Evolutionary conservation across 2,329 filamentous ascomycete species (phyloP), one percentile per base, ranked within the genome.

Genomic region (Stagonosporopsis vannaccii): DNA sequence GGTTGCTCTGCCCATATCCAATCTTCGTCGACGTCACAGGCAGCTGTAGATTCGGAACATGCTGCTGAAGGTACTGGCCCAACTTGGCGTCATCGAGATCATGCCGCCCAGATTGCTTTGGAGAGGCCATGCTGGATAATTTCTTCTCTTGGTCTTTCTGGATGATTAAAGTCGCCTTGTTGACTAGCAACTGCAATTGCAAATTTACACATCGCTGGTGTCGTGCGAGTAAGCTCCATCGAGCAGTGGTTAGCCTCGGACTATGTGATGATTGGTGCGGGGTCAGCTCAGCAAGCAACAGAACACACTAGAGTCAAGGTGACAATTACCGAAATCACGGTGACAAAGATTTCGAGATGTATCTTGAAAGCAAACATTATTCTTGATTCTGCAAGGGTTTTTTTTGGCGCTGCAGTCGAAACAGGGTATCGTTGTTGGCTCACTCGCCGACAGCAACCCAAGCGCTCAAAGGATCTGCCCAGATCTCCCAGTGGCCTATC

Each of bases 1-100:
- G 94, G 74, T 98, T 98, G 58, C 92, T 97, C 79, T 98, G 94
- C 49, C 94, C 95, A 75, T 95, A 98, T 71, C 93, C 92, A 73
- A 98, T 98, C 89, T 97, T 77, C 8, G 71, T 73, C 6, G 70
- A 72, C 17, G 63, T 30, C 0, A 75, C 47, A 0, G 73, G 72
- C 17, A 72, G 39, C 22, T 60, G 63, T 2, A 74, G 49, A 7
- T 52, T 49, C 6, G 63, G 65, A 17, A 75, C 55, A n/a, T 72
- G 49, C n/a, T 65, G 45, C 39, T 63, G 45, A 7, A 74, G 66
- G 45, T 74, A 75, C 8, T 49, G 37, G 8, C 71, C 72, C 5
- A 75, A 62, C 26, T 63, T 67, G 25, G 44, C 53, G 46, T 74
- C 66, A 49, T 74, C 63, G 22, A 75, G 70, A 28, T 71, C 67